Evolutionary conservation across 2,329 filamentous ascomycete genomes (phyloP).

Genomic region (Fusarium phyllophilum): DNA sequence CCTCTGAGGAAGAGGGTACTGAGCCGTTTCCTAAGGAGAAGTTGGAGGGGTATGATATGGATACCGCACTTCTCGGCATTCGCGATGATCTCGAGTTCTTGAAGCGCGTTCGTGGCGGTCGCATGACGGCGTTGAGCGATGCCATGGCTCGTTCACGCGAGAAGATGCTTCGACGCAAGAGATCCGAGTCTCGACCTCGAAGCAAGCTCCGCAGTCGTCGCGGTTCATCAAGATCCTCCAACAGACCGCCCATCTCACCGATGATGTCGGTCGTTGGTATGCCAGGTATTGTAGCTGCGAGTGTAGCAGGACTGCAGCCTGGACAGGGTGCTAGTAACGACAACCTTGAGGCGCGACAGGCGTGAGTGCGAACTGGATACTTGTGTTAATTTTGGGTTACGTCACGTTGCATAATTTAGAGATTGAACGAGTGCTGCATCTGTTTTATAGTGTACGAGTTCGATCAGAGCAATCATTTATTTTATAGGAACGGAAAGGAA

Average conservation of each 20-base stretch:
- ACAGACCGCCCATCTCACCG: conserved; percentile 33
- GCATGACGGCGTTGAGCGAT: conserved; percentile 33
- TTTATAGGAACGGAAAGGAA: background rate
- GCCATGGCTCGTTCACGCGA: conserved; percentile 30
- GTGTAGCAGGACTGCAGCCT: conserved; percentile 26
- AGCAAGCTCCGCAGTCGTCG: conserved; percentile 32
- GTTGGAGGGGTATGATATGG: conserved; percentile 31
- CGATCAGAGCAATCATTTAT: conserved; percentile 28
- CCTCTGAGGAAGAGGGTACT: conserved; percentile 16
- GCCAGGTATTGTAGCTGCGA: conserved; percentile 36
- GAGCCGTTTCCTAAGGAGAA: conserved; percentile 10
- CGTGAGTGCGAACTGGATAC: background rate
- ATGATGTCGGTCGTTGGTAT: conserved; percentile 38
- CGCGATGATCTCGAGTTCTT: conserved; percentile 35
- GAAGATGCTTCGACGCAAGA: conserved; percentile 33
- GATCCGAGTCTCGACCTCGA: conserved; percentile 30
- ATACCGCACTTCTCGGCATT: conserved; percentile 31
- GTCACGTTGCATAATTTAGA: conserved; percentile 2
- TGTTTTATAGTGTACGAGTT: conserved; percentile 13
- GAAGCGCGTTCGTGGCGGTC: conserved; percentile 28
- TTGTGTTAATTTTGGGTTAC: background rate
- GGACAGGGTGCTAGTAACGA: conserved; percentile 12
- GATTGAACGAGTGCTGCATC: conserved; percentile 16
- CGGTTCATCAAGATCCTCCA: conserved; percentile 33
- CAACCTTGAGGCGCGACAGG: conserved; percentile 13